These are phyloP conservation scores for Panicum miliaceum DNA, from an alignment of 176 grass and related monocot genomes.

Conservation along the genomic window DNA sequence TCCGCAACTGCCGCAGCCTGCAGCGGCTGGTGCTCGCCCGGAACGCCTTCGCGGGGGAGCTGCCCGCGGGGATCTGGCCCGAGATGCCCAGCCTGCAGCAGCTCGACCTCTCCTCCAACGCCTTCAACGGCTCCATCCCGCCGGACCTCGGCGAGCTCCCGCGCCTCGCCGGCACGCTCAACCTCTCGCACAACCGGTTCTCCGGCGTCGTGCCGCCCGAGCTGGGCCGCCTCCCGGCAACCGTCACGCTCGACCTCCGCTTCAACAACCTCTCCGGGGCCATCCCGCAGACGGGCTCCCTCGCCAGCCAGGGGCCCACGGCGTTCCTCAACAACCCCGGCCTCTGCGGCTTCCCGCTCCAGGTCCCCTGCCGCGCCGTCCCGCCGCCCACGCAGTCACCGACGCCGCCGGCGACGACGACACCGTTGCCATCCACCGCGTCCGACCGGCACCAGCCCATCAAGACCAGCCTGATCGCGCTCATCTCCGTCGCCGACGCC, in stretches of 20 bases:
- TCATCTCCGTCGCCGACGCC: constrained; percentile 85
- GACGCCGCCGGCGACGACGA: constrained; percentile 18
- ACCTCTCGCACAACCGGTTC: constrained; percentile 84
- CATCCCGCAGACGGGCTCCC: constrained; percentile 75
- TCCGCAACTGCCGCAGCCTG: constrained; percentile 68
- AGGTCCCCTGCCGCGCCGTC: constrained; percentile 76
- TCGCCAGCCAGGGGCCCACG: constrained; percentile 85
- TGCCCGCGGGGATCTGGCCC: constrained; percentile 74
- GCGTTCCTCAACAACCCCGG: constrained; percentile 83
- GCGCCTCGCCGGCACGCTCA: constrained; percentile 61
- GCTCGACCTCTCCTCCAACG: constrained; percentile 90
- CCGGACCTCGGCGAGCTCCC: constrained; percentile 72
- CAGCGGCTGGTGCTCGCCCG: constrained; percentile 61
- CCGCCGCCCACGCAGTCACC: constrained; percentile 45
- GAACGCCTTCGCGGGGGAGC: constrained; percentile 64
- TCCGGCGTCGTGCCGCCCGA: constrained; percentile 63
- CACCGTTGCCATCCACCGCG: not conserved
- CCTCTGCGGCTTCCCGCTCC: constrained; percentile 92
- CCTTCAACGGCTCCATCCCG: constrained; percentile 71
- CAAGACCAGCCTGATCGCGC: constrained; percentile 56
- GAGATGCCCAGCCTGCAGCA: constrained; percentile 62
- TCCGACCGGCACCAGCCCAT: constrained; percentile 33
- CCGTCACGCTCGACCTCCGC: constrained; percentile 83
- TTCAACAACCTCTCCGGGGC: constrained; percentile 97
- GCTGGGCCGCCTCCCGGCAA: constrained; percentile 71